phyloP scores from a whole-genome alignment of 257 asterid genomes.

The Ligustrum vulgare region DNA sequence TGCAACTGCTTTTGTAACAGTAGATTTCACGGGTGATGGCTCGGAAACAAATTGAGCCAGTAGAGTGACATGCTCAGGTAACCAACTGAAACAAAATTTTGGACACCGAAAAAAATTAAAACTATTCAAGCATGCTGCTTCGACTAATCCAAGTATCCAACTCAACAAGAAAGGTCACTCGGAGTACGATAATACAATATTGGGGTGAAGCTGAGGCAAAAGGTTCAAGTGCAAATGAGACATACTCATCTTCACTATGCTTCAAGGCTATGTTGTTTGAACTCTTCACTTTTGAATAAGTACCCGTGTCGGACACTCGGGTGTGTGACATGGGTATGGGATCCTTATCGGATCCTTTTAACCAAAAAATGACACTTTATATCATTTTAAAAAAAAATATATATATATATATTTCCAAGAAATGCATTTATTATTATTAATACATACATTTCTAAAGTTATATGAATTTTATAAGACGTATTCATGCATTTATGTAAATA shows the following conservation, averaged over 20 bases:
- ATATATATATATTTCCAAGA: too few relatives aligned
- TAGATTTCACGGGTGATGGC: conserved; percentile 91
- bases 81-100: conserved; percentile 65
- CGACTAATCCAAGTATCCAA: neutral
- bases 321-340: too few relatives aligned
- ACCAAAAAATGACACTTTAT: too few relatives aligned
- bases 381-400: too few relatives aligned
- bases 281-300: too few relatives aligned
- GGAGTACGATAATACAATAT: neutral
- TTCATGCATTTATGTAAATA: too few relatives aligned
- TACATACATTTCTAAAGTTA: too few relatives aligned
- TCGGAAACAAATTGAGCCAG: conserved; percentile 89
- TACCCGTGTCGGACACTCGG: too few relatives aligned
- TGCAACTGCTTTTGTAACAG: conserved; percentile 96
- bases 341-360: too few relatives aligned
- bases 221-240: neutral
- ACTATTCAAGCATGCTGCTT: neutral
- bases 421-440: too few relatives aligned
- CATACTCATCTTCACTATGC: neutral
- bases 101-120: neutral
- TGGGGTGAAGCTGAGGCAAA: neutral
- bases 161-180: neutral
- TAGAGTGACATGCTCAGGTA: conserved; percentile 89
- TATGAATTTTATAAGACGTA: too few relatives aligned
- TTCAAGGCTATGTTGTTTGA: too few relatives aligned